phyloP scores from a whole-genome alignment of 352 stramenopile species.

The Plasmopara halstedii region DNA sequence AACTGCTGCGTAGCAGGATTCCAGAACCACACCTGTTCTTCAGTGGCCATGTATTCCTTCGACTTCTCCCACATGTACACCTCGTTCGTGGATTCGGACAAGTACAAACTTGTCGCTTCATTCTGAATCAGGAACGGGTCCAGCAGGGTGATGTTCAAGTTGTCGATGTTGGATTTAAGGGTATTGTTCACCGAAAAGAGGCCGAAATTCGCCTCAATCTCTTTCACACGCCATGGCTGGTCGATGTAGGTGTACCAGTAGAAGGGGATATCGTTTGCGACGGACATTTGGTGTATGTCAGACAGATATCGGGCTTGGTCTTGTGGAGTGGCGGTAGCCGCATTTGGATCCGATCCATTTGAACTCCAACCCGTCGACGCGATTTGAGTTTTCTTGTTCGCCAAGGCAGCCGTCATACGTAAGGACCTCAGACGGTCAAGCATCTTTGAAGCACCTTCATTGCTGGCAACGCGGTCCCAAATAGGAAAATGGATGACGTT shows the following conservation, averaged over 20 bases:
- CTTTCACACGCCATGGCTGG: slow-evolving; percentile 42
- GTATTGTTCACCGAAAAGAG: slow-evolving; percentile 37
- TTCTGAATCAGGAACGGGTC: slow-evolving; percentile 21
- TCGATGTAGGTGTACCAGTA: slow-evolving; percentile 73
- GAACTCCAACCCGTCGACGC: slow-evolving; percentile 65
- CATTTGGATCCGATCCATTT: slow-evolving; percentile 16
- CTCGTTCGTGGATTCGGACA: slow-evolving; percentile 29
- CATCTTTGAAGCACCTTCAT: slow-evolving; percentile 34
- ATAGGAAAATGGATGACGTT: slow-evolving; percentile 76
- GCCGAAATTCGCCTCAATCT: slow-evolving; percentile 65
- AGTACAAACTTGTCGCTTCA: slow-evolving; percentile 13
- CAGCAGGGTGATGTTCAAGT: slow-evolving; percentile 28
- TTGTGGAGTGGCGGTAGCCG: slow-evolving; percentile 30
- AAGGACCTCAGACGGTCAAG: slow-evolving; percentile 50
- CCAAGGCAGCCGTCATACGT: slow-evolving; percentile 27
- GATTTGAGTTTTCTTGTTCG: slow-evolving; percentile 52
- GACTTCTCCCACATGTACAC: slow-evolving; percentile 36
- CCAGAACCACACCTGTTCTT: slow-evolving; percentile 64
- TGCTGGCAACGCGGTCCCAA: slow-evolving; percentile 47
- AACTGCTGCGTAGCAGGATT: slow-evolving; percentile 37
- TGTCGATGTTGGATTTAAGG: slow-evolving; percentile 52
- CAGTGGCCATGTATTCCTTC: slow-evolving; percentile 32
- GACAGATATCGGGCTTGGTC: slow-evolving; percentile 61
- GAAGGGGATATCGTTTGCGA: slow-evolving; percentile 39
- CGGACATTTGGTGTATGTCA: slow-evolving; percentile 54